Evolutionary conservation across 148 eudicot species (phyloP).

Genomic region (Amaranthus cruentus): DNA sequence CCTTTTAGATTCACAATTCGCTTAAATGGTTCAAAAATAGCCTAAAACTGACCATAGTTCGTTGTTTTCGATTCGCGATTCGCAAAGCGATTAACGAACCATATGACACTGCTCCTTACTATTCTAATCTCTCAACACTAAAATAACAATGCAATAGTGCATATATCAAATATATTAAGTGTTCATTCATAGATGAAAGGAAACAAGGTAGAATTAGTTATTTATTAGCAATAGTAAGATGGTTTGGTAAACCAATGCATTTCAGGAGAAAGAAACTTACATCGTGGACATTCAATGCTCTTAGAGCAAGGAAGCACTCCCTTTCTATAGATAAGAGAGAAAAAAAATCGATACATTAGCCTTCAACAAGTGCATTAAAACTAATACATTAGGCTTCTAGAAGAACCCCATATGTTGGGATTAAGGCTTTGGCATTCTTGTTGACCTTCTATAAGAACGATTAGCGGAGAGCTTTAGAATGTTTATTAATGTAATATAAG

Average conservation of each 20-base stretch:
- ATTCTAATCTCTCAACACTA: too few relatives aligned
- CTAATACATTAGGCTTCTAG: too few relatives aligned
- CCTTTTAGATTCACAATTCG: too few relatives aligned
- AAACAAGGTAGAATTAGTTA: neutral
- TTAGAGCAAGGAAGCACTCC: slow-evolving; percentile 51
- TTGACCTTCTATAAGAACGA: neutral
- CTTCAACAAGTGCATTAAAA: neutral
- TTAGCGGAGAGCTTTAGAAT: neutral
- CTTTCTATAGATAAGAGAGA: slow-evolving; percentile 33
- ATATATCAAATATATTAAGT: neutral
- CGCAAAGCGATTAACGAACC: too few relatives aligned
- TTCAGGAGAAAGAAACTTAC: slow-evolving; percentile 37
- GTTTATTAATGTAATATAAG: neutral
- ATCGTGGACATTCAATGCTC: slow-evolving; percentile 44
- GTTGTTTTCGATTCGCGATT: too few relatives aligned
- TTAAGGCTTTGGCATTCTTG: too few relatives aligned
- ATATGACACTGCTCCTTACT: too few relatives aligned
- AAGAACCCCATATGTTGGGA: too few relatives aligned
- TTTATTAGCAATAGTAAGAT: too few relatives aligned
- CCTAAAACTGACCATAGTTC: too few relatives aligned
- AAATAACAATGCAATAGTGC: too few relatives aligned
- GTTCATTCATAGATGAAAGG: neutral
- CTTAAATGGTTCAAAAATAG: too few relatives aligned
- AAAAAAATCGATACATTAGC: neutral
- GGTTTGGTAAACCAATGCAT: neutral